Conservation (phyloP, 148 eudicot genomes). For the Arctostaphylos glauca region DNA sequence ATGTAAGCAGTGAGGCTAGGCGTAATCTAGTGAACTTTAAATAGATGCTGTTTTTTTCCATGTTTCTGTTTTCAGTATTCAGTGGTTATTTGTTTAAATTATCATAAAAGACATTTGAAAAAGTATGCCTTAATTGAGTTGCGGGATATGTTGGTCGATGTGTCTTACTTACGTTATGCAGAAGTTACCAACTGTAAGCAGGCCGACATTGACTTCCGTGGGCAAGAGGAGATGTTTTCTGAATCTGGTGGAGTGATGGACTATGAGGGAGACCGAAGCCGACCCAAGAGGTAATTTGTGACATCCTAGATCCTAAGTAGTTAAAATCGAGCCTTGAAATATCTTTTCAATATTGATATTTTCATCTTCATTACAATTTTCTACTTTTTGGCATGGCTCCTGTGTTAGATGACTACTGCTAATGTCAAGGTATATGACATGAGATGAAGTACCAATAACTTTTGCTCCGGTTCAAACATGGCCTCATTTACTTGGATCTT, state of each 20-base stretch:
- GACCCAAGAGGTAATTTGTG: constrained; percentile 73
- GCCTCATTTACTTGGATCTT: too few species aligned
- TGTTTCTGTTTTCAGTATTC: not conserved
- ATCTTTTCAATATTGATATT: not conserved
- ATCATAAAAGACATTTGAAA: not conserved
- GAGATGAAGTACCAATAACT: not conserved
- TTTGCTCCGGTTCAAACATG: not conserved
- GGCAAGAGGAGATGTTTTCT: constrained; percentile 78
- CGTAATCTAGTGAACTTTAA: not conserved
- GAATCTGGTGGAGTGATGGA: constrained; percentile 97
- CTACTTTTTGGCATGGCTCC: not conserved
- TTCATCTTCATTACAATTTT: not conserved
- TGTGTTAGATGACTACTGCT: not conserved
- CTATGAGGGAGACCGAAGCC: constrained; percentile 79
- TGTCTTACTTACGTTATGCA: constrained; percentile 97
- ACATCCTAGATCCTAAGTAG: not conserved
- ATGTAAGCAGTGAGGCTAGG: not conserved
- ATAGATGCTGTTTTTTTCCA: not conserved
- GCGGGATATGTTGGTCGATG: constrained; percentile 70
- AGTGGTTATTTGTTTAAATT: not conserved
- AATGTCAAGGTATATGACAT: not conserved
- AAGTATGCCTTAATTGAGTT: constrained; percentile 3
- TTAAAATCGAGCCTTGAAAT: not conserved
- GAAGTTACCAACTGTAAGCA: constrained; percentile 89
- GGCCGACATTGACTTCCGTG: constrained; percentile 83